Evolutionary conservation across 1,284 basidiomycete species (phyloP).

Genomic region (Rhodotorula mucilaginosa): DNA sequence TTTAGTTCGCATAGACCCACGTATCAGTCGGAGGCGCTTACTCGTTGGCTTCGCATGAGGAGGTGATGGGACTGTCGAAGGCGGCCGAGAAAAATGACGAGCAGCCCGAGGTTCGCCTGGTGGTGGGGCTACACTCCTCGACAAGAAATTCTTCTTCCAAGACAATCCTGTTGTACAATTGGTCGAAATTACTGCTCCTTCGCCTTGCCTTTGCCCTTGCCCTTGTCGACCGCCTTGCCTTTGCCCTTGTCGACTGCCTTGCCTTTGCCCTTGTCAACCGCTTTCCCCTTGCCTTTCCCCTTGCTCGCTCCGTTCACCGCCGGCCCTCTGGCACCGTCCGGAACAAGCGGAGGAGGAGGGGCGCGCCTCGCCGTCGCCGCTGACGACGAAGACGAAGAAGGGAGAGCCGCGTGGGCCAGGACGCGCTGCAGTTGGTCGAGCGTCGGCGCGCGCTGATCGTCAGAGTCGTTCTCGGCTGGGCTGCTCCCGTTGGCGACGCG

Average conservation of each 20-base stretch:
- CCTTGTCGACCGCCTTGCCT: conserved; percentile 1
- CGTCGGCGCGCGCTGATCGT: background rate
- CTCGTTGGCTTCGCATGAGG: no score
- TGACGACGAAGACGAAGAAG: background rate
- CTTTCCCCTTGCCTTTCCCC: background rate
- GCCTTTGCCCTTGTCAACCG: conserved; percentile 4
- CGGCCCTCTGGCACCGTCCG: background rate
- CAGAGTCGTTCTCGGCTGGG: background rate
- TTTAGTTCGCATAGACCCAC: background rate
- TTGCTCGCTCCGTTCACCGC: background rate
- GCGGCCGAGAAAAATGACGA: background rate
- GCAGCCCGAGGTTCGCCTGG: background rate
- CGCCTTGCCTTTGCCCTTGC: background rate
- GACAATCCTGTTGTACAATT: background rate
- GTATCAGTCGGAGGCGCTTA: background rate
- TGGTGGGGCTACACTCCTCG: background rate
- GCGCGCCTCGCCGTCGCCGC: background rate
- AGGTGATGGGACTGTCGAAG: background rate
- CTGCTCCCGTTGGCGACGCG: conserved; percentile 17
- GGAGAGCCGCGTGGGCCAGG: background rate
- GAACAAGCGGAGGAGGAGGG: background rate
- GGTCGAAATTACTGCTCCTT: background rate
- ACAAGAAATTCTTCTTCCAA: conserved; percentile 3
- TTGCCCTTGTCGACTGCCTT: conserved; percentile 4
- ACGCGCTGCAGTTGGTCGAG: conserved; percentile 17